These are phyloP conservation scores for Mycena floridula DNA, from an alignment of 768 basidiomycete species.

Conservation along the genomic window DNA sequence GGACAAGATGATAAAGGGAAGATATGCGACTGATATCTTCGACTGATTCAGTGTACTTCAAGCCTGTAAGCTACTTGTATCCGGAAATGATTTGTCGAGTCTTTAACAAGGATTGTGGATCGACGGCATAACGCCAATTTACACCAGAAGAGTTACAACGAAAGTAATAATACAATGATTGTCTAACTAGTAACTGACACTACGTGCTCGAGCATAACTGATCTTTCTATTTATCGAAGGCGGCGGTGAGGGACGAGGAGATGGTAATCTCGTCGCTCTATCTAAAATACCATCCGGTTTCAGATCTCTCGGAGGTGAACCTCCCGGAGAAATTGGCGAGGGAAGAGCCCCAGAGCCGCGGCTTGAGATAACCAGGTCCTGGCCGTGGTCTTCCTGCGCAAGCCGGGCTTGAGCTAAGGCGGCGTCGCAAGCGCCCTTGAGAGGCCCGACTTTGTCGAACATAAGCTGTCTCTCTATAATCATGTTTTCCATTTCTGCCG, in stretches of 20 bases:
- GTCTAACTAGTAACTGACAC: conserved; percentile 10
- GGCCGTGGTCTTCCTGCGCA: conserved; percentile 2
- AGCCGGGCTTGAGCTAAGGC: conserved; percentile 18
- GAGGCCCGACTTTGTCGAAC: conserved; percentile 48
- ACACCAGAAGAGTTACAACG: too few species aligned
- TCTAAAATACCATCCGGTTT: background rate
- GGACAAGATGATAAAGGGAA: conserved; percentile 26
- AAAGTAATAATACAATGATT: too few species aligned
- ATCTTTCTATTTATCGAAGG: conserved; percentile 6
- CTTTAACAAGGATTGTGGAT: too few species aligned
- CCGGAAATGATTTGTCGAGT: too few species aligned
- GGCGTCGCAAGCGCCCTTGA: conserved; percentile 46
- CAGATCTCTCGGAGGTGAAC: background rate
- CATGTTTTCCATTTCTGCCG: conserved; percentile 58
- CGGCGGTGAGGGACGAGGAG: conserved; percentile 10
- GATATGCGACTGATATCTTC: conserved; percentile 42
- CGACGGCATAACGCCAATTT: too few species aligned
- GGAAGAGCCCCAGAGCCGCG: background rate
- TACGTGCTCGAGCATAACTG: conserved; percentile 11
- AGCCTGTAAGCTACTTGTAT: too few species aligned
- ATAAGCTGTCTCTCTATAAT: conserved; percentile 59
- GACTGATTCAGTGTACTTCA: too few species aligned
- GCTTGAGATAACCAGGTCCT: too few species aligned
- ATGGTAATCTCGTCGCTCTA: conserved; percentile 5
- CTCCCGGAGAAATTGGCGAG: background rate